These are phyloP conservation scores for Chrysochromulina tobinii DNA, from an alignment of 78 protist genomes.

Conservation along the genomic window DNA sequence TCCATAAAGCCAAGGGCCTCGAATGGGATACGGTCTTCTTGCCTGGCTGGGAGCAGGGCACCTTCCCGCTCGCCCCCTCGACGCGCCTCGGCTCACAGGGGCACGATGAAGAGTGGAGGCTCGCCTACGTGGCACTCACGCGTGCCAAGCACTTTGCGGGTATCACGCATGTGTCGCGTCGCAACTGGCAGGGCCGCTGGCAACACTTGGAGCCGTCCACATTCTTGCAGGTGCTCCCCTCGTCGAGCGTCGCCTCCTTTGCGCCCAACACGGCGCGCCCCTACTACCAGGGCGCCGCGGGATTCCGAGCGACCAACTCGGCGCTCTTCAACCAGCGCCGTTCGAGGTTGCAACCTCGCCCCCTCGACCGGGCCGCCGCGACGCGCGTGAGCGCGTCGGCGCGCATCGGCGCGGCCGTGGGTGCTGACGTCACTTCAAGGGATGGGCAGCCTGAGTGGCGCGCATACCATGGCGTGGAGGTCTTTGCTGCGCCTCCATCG, in stretches of 20 bases:
- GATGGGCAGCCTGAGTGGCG: no score
- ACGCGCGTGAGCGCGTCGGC: no score
- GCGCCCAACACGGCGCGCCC: background rate
- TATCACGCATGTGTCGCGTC: background rate
- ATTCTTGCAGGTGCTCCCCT: background rate
- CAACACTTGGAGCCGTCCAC: background rate
- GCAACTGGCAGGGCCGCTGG: background rate
- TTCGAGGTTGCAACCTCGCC: no score
- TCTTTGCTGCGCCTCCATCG: no score
- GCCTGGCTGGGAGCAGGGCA: conserved; percentile 6
- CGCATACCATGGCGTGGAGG: no score
- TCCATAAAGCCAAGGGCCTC: conserved; percentile 15
- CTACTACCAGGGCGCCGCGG: background rate
- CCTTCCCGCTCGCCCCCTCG: background rate
- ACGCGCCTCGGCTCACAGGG: background rate
- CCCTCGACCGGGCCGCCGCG: no score
- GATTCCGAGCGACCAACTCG: background rate
- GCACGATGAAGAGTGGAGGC: background rate
- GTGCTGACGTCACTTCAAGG: no score
- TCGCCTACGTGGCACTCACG: conserved; percentile 10
- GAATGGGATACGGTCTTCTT: background rate
- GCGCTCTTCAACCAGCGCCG: background rate
- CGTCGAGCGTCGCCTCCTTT: background rate
- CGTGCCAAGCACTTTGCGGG: background rate
- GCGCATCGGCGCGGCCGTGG: no score